Evolutionary conservation across 495 filamentous ascomycete genomes (phyloP).

Genomic region (Amphirosellinia nigrospora): DNA sequence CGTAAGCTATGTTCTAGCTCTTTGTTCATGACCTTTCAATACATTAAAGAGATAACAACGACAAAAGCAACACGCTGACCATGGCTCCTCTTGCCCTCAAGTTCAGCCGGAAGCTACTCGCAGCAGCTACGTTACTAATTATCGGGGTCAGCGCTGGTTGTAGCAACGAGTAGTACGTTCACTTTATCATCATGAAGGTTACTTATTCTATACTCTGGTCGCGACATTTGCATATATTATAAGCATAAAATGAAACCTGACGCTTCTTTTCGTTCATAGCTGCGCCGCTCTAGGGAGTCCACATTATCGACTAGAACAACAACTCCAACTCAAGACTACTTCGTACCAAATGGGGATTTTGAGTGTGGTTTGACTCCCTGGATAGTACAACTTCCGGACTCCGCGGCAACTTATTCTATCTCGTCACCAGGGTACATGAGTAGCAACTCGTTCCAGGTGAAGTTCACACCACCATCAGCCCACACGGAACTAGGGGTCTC

Average conservation of each 20-base stretch:
- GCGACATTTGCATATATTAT: background rate
- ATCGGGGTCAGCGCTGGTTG: background rate
- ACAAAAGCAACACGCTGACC: background rate
- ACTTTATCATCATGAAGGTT: no score
- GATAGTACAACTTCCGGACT: conserved; percentile 30
- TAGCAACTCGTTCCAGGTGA: conserved; percentile 18
- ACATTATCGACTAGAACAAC: conserved; percentile 20
- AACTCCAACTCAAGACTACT: conserved; percentile 20
- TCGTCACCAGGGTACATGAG: background rate
- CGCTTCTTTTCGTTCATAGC: background rate
- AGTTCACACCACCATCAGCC: background rate
- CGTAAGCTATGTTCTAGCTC: background rate
- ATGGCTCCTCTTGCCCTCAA: background rate
- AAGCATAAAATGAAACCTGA: background rate
- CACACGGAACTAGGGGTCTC: background rate
- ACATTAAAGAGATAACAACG: background rate
- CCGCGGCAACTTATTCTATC: conserved; percentile 15
- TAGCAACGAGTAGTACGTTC: background rate
- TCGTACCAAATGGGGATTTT: conserved; percentile 33
- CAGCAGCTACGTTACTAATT: background rate
- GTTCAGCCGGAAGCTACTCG: background rate
- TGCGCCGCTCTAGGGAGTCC: background rate
- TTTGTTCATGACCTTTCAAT: background rate
- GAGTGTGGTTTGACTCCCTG: conserved; percentile 32
- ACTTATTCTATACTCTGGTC: background rate